Conservation (phyloP, 768 basidiomycete species). For the Sarcodon sp. region DNA sequence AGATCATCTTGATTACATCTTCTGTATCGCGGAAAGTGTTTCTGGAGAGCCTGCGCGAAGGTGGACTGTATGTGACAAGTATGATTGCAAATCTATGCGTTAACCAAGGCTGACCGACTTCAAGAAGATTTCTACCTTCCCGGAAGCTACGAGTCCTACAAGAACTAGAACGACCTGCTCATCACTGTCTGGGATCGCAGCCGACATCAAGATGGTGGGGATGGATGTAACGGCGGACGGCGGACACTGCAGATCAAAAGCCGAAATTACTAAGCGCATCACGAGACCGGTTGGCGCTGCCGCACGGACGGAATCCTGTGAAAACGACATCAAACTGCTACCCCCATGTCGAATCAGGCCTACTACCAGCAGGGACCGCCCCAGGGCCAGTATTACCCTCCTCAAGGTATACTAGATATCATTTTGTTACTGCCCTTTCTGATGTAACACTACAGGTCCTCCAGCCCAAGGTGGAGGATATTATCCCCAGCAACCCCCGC, state of each 20-base stretch:
- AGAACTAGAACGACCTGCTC: slow-evolving; percentile 52
- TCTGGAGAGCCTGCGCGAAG: slow-evolving; percentile 61
- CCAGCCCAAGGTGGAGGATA: slow-evolving; percentile 57
- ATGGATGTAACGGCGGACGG: no score
- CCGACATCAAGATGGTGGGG: neutral
- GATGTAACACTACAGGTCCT: slow-evolving; percentile 24
- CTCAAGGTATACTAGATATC: slow-evolving; percentile 25
- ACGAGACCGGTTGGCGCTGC: no score
- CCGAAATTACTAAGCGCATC: no score
- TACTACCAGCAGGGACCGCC: slow-evolving; percentile 45
- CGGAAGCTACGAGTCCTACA: slow-evolving; percentile 58
- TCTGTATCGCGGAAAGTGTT: slow-evolving; percentile 43
- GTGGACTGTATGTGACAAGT: slow-evolving; percentile 27
- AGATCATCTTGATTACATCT: slow-evolving; percentile 78
- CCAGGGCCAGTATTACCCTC: slow-evolving; percentile 45
- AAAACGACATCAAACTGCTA: slow-evolving; percentile 4
- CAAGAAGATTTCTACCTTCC: slow-evolving; percentile 7
- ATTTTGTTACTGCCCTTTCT: neutral
- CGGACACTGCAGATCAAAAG: no score
- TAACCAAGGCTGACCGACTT: slow-evolving; percentile 2
- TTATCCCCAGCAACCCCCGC: slow-evolving; percentile 64
- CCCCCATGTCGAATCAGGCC: slow-evolving; percentile 50
- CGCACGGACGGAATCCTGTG: no score
- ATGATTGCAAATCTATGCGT: slow-evolving; percentile 15
- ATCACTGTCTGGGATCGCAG: neutral